Conservation (phyloP, 305 asterid species). For the Fraxinus latifolia region DNA sequence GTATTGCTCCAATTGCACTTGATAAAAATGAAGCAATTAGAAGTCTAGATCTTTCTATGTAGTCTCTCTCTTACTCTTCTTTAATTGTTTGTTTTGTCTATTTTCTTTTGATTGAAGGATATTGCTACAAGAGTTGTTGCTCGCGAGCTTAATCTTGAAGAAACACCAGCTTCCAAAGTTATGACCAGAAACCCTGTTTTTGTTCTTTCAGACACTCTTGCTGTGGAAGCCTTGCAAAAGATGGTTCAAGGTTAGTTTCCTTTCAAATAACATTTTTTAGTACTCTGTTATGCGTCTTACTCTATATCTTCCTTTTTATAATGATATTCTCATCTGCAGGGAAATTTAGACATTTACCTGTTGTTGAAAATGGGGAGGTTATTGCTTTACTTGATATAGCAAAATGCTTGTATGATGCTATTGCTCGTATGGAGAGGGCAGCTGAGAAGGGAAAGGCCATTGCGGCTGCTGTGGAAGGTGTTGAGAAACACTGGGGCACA, state of each 20-base stretch:
- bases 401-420: slow-evolving; percentile 91
- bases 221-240: slow-evolving; percentile 97
- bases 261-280: slow-evolving; percentile 6
- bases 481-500: slow-evolving; percentile 97
- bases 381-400: slow-evolving; percentile 91
- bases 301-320: neutral
- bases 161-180: slow-evolving; percentile 79
- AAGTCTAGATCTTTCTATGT: neutral
- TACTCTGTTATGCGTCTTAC: slow-evolving; percentile 2
- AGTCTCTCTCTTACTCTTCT: neutral
- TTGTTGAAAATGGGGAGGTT: slow-evolving; percentile 93
- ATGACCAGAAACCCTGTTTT: slow-evolving; percentile 95
- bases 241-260: slow-evolving; percentile 81
- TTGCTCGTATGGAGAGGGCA: slow-evolving; percentile 95
- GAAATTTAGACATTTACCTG: slow-evolving; percentile 91
- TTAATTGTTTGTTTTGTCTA: neutral
- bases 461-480: slow-evolving; percentile 98
- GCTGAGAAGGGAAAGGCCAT: slow-evolving; percentile 99
- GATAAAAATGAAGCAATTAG: neutral
- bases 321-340: slow-evolving; percentile 43
- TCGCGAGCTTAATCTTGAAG: slow-evolving; percentile 63
- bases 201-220: slow-evolving; percentile 93
- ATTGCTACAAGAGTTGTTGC: slow-evolving; percentile 85
- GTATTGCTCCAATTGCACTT: slow-evolving; percentile 35
- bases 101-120: slow-evolving; percentile 48